These are phyloP conservation scores for Didymosphaeria variabile DNA, from an alignment of 2,329 filamentous ascomycete species.

Conservation along the genomic window DNA sequence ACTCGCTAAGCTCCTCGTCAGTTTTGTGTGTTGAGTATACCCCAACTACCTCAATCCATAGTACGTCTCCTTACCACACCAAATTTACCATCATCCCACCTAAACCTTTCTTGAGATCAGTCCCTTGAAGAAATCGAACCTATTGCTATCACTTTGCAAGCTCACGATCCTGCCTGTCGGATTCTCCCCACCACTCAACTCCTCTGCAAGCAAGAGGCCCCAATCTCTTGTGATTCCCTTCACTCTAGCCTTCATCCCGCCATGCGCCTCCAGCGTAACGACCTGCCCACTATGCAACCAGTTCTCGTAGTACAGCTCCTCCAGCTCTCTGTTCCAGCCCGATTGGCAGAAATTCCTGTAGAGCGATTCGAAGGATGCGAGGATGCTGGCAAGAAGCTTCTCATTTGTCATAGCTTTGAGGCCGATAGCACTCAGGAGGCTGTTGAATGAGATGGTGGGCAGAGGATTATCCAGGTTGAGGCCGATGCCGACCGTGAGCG, in stretches of 20 bases:
- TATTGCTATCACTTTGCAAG: constrained; percentile 95
- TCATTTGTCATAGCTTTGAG: constrained; percentile 73
- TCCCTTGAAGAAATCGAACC: constrained; percentile 96
- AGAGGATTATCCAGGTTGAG: constrained; percentile 84
- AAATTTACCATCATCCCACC: not conserved
- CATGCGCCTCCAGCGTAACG: constrained; percentile 81
- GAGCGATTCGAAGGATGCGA: constrained; percentile 79
- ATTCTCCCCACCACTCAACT: constrained; percentile 76
- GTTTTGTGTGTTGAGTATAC: not conserved
- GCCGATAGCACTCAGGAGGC: constrained; percentile 63
- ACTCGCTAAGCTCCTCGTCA: not conserved
- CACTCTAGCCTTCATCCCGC: constrained; percentile 76
- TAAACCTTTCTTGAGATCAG: constrained; percentile 81
- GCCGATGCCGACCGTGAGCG: constrained; percentile 82
- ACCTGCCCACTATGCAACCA: constrained; percentile 80
- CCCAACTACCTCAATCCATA: not conserved
- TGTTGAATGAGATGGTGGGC: constrained; percentile 87
- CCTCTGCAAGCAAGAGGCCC: constrained; percentile 85
- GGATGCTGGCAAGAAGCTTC: constrained; percentile 80
- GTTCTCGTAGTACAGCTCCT: constrained; percentile 68
- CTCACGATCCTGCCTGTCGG: constrained; percentile 81
- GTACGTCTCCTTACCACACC: not conserved
- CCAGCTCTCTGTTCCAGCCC: constrained; percentile 78
- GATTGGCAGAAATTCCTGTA: constrained; percentile 77
- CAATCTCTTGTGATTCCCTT: constrained; percentile 91